A percentile compares a stretch with the other conserved stretches of the same genome.
Conservation (phyloP, 2,329 filamentous ascomycete species). For the Huntiella bhutanensis region DNA sequence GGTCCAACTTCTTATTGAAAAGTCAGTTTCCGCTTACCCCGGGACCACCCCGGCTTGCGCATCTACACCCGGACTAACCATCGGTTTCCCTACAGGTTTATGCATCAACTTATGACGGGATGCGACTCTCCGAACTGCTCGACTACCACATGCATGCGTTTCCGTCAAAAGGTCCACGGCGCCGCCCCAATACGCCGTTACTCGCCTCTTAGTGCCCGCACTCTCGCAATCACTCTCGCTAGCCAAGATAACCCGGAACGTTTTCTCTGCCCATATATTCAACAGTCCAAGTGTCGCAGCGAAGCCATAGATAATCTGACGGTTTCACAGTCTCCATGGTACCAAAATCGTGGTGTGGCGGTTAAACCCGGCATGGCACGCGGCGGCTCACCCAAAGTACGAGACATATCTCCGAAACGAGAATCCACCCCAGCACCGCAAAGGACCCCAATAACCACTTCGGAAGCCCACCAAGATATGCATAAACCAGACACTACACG, state of each 20-base stretch:
- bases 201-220: constrained; percentile 63
- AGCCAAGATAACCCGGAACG: constrained; percentile 59
- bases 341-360: constrained; percentile 4
- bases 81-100: constrained; percentile 35
- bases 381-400: background rate
- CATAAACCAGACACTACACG: too few relatives aligned
- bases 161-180: constrained; percentile 45
- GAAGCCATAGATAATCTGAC: constrained; percentile 27
- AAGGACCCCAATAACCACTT: constrained; percentile 3
- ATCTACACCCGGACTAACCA: too few relatives aligned
- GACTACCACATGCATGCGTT: constrained; percentile 66
- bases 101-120: constrained; percentile 64
- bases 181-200: constrained; percentile 58
- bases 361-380: too few relatives aligned
- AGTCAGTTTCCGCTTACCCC: constrained; percentile 24
- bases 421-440: too few relatives aligned
- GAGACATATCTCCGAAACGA: constrained; percentile 1
- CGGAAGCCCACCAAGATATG: background rate
- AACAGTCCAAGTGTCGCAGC: constrained; percentile 23
- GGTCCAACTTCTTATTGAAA: constrained; percentile 49
- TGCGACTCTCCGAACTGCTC: constrained; percentile 51
- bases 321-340: constrained; percentile 20
- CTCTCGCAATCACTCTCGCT: constrained; percentile 61
- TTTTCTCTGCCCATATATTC: constrained; percentile 42
- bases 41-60: constrained; percentile 12